Conservation (phyloP, 306 rosid species). For the Malus fusca region DNA sequence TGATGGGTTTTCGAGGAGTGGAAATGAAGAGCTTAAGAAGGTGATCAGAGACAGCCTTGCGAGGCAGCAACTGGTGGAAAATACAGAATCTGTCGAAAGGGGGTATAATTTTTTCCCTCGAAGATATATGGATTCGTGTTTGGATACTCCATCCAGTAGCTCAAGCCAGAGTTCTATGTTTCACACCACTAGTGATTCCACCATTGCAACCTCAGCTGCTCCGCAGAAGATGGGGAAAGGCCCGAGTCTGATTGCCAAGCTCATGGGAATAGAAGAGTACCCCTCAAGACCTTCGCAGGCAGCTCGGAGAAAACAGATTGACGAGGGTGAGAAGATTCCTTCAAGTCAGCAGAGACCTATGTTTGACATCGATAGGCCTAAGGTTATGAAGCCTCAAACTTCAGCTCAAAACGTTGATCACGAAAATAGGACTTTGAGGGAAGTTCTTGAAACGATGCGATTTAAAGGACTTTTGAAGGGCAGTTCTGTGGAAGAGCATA, state of each 20-base stretch:
- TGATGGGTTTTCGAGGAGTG: constrained; percentile 43
- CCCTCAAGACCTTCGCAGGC: constrained; percentile 36
- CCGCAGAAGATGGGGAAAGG: constrained; percentile 29
- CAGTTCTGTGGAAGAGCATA: constrained; percentile 32
- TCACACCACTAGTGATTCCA: constrained; percentile 37
- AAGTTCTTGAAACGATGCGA: constrained; percentile 60
- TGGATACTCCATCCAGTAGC: constrained; percentile 52
- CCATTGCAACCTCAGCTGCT: constrained; percentile 31
- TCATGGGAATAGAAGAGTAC: constrained; percentile 77
- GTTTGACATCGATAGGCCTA: constrained; percentile 47
- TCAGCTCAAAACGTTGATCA: constrained; percentile 27
- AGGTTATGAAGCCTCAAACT: constrained; percentile 28
- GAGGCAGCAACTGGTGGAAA: constrained; percentile 17
- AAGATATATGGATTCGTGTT: constrained; percentile 29
- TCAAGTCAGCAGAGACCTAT: constrained; percentile 40
- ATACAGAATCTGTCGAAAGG: constrained; percentile 21
- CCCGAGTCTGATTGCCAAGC: constrained; percentile 66
- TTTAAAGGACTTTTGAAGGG: constrained; percentile 50
- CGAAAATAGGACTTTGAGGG: constrained; percentile 48
- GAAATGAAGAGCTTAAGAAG: constrained; percentile 39
- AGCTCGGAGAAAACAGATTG: constrained; percentile 32
- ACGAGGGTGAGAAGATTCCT: constrained; percentile 32
- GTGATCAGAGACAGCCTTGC: constrained; percentile 36
- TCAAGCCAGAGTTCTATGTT: constrained; percentile 57
- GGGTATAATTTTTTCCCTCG: constrained; percentile 9